Evolutionary conservation across 2,329 filamentous ascomycete species (phyloP).

Genomic region (Huntiella savannae): DNA sequence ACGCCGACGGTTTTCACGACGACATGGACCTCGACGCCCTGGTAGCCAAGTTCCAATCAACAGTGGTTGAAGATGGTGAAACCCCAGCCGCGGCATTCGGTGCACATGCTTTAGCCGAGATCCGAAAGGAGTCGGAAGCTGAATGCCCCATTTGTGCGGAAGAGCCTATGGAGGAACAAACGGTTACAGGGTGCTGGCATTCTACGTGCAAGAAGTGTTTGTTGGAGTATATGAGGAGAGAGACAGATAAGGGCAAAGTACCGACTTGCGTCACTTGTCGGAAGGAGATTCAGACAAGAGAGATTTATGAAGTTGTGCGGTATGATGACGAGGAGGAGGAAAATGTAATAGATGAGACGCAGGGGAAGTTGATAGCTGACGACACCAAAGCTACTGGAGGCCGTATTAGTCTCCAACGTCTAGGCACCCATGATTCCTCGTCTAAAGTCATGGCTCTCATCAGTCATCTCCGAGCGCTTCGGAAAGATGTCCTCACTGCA

Average conservation of each 20-base stretch:
- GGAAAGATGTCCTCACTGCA: conserved; percentile 43
- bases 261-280: conserved; percentile 85
- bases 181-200: conserved; percentile 94
- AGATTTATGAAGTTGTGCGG: conserved; percentile 81
- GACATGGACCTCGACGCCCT: conserved; percentile 89
- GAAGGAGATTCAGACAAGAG: conserved; percentile 58
- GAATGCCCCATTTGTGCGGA: conserved; percentile 93
- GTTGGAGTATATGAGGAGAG: conserved; percentile 75
- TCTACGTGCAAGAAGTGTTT: conserved; percentile 88
- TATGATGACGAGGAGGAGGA: conserved; percentile 42
- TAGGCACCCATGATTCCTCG: conserved; percentile 50
- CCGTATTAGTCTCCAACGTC: conserved; percentile 38
- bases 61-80: conserved; percentile 42
- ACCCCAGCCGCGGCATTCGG: conserved; percentile 38
- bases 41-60: conserved; percentile 63
- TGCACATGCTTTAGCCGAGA: conserved; percentile 72
- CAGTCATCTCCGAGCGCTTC: conserved; percentile 50
- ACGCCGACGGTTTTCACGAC: conserved; percentile 64
- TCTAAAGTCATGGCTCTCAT: conserved; percentile 76
- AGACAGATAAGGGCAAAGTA: conserved; percentile 54
- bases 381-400: conserved; percentile 15
- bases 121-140: conserved; percentile 68
- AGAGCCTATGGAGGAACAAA: conserved; percentile 87
- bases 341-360: neutral
- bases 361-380: neutral